A percentile compares a stretch with the other conserved stretches of the same genome.
Evolutionary conservation across 2,329 filamentous ascomycete genomes (phyloP).

Genomic region (Botrytis fragariae): DNA sequence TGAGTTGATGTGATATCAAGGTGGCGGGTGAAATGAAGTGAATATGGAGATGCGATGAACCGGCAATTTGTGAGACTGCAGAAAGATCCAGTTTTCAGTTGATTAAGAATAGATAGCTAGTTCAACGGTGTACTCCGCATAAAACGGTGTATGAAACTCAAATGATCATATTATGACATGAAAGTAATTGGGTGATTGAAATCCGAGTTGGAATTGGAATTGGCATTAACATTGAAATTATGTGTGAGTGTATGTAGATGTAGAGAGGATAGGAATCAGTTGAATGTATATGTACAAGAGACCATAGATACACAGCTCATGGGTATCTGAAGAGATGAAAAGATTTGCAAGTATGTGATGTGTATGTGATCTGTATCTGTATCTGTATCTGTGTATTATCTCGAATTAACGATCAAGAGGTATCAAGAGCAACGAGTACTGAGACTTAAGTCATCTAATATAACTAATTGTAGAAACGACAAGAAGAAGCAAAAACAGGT

Average conservation of each 20-base stretch:
- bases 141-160: background rate
- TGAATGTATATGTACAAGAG: background rate
- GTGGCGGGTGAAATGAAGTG: slow-evolving; percentile 14
- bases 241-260: background rate
- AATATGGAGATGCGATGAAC: slow-evolving; percentile 1
- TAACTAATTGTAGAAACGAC: background rate
- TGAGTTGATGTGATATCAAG: background rate
- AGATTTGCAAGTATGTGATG: background rate
- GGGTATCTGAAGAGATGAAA: background rate
- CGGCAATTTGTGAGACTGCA: background rate
- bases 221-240: background rate
- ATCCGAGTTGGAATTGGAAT: background rate
- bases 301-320: background rate
- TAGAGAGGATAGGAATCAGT: too few relatives aligned
- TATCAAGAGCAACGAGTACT: background rate
- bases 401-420: background rate
- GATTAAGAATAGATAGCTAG: background rate
- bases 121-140: background rate
- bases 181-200: background rate
- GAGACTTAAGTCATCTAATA: background rate
- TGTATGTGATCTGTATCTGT: too few relatives aligned
- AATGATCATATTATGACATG: background rate
- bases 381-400: background rate
- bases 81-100: slow-evolving; percentile 12
- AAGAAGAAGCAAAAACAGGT: background rate